phyloP scores from a whole-genome alignment of 139 green algal species.

The Micractinium sp. region DNA sequence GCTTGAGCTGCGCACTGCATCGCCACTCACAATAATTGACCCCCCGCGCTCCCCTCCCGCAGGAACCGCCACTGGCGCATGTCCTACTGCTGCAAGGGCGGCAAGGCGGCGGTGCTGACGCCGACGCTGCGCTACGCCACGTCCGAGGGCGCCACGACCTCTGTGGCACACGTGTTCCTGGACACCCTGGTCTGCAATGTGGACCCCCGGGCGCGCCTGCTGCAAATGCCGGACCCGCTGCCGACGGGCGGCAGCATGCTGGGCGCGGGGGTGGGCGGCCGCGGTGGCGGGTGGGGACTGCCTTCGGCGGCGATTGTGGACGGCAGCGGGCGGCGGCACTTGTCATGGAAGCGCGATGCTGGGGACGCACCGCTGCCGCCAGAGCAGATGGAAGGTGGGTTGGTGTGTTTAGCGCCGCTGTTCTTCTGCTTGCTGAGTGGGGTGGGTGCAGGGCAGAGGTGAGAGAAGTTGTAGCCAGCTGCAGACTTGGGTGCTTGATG shows the following conservation, averaged over 20 bases:
- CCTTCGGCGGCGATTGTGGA: background rate
- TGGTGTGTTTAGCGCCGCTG: background rate
- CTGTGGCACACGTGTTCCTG: conserved; percentile 58
- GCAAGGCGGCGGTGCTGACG: conserved; percentile 65
- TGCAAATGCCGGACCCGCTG: conserved; percentile 45
- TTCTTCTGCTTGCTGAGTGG: background rate
- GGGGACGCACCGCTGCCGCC: background rate
- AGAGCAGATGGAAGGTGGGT: conserved; percentile 2
- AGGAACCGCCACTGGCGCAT: conserved; percentile 84
- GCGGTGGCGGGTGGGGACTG: background rate
- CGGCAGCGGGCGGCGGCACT: background rate
- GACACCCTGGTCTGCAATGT: conserved; percentile 74
- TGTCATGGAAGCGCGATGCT: conserved; percentile 19
- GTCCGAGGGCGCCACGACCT: background rate
- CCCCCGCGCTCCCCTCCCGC: background rate
- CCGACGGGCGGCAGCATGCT: background rate
- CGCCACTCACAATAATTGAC: too few species aligned
- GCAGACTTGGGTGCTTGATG: too few species aligned
- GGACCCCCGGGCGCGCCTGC: conserved; percentile 43
- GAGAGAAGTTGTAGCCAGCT: background rate
- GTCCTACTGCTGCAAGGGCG: conserved; percentile 74
- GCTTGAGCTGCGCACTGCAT: too few species aligned
- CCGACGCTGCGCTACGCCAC: conserved; percentile 61
- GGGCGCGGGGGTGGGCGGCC: background rate
- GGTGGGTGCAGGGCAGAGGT: background rate